phyloP scores from a whole-genome alignment of 225 moss, liverwort and hornwort species.

The Rhytidiadelphus loreus region DNA sequence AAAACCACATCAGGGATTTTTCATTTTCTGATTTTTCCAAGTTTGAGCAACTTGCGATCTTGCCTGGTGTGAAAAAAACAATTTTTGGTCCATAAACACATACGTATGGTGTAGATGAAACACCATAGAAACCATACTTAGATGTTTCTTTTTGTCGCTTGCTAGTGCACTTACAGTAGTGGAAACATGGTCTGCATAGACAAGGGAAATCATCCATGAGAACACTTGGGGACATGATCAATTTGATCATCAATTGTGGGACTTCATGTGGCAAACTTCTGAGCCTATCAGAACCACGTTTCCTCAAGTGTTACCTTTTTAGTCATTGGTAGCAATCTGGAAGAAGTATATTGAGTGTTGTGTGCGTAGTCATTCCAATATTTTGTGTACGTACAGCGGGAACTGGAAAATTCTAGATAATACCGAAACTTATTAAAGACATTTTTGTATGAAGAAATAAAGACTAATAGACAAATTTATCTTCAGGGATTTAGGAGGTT shows the following conservation, averaged over 20 bases:
- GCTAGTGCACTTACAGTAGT: not conserved
- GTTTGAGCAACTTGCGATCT: not conserved
- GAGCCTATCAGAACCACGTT: not conserved
- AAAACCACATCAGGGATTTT: not conserved
- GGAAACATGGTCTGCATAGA: not conserved
- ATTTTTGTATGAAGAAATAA: not conserved
- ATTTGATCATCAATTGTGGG: not conserved
- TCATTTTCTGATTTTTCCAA: too few species aligned
- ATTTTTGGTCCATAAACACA: not conserved
- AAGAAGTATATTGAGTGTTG: not conserved
- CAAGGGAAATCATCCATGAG: too few species aligned
- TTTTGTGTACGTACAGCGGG: not conserved
- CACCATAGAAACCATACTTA: not conserved
- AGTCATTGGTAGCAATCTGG: not conserved
- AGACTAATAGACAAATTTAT: not conserved
- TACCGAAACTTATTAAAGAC: too few species aligned
- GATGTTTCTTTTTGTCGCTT: not conserved
- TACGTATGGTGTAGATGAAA: not conserved
- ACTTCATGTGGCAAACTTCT: not conserved
- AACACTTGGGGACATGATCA: not conserved
- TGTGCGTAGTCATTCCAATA: not conserved
- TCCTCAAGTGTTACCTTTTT: not conserved
- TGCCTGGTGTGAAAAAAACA: fast-evolving
- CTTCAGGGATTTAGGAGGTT: not conserved
- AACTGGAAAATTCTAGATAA: not conserved